These are phyloP conservation scores for Leccinum olivaceoglutinosum DNA, from an alignment of 1,284 basidiomycete species.

Conservation along the genomic window DNA sequence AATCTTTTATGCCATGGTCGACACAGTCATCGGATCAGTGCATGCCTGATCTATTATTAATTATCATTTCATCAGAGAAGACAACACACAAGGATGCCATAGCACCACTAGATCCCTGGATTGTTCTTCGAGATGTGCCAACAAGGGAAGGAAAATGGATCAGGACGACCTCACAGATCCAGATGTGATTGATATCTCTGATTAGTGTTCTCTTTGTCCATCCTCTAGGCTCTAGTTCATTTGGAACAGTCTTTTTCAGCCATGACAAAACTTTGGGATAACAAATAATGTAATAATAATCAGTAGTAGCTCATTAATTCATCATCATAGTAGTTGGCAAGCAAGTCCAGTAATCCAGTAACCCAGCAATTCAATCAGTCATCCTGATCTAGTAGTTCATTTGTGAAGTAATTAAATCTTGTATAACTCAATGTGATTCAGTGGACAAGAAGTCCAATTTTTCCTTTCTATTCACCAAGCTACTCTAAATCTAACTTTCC, in stretches of 20 bases:
- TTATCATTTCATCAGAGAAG: conserved; percentile 23
- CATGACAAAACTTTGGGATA: neutral
- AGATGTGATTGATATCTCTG: conserved; percentile 29
- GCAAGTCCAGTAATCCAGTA: no score
- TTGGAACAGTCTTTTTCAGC: neutral
- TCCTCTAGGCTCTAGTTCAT: neutral
- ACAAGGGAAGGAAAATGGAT: conserved; percentile 6
- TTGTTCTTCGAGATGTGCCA: conserved; percentile 7
- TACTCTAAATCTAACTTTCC: no score
- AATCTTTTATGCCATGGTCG: conserved; percentile 12
- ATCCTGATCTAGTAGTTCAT: no score
- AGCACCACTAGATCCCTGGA: neutral
- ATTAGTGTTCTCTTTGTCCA: conserved; percentile 12
- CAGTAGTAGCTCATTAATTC: no score
- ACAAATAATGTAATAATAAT: neutral
- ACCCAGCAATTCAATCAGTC: no score
- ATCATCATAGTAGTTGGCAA: no score
- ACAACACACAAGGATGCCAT: conserved; percentile 8
- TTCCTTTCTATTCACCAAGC: no score
- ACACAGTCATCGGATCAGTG: conserved; percentile 17
- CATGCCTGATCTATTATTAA: conserved; percentile 21
- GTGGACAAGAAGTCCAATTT: no score
- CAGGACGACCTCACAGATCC: conserved; percentile 19
- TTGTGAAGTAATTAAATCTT: no score
- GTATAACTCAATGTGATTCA: no score